Evolutionary conservation across 495 filamentous ascomycete species (phyloP).

Genomic region (Chlorociboria aeruginascens): DNA sequence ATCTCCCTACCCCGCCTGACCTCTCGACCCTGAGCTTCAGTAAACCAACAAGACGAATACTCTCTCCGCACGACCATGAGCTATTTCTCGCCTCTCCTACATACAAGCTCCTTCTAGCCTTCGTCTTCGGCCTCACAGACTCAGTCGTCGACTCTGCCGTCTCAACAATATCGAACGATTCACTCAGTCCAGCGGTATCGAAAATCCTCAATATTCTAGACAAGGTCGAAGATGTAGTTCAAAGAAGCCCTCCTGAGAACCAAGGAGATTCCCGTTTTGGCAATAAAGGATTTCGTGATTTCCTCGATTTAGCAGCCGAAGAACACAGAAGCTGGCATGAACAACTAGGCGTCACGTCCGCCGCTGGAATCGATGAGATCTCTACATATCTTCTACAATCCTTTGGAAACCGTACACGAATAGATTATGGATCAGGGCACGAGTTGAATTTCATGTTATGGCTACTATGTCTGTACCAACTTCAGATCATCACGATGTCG

Average conservation of each 20-base stretch:
- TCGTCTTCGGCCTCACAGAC: slow-evolving; percentile 78
- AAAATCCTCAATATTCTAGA: slow-evolving; percentile 62
- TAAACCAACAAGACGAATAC: slow-evolving; percentile 61
- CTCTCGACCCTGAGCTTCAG: slow-evolving; percentile 48
- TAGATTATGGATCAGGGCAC: slow-evolving; percentile 95
- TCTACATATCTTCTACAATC: slow-evolving; percentile 71
- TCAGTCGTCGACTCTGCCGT: slow-evolving; percentile 65
- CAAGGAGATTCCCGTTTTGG: slow-evolving; percentile 85
- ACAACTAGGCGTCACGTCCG: slow-evolving; percentile 39
- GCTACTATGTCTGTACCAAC: slow-evolving; percentile 79
- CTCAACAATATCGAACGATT: slow-evolving; percentile 45
- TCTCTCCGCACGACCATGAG: slow-evolving; percentile 68
- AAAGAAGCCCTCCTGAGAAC: slow-evolving; percentile 64
- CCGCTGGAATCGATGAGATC: slow-evolving; percentile 51
- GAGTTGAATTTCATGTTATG: slow-evolving; percentile 94
- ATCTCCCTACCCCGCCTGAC: slow-evolving; percentile 57
- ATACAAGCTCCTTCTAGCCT: slow-evolving; percentile 64
- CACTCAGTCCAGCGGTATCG: slow-evolving; percentile 42
- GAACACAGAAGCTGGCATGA: slow-evolving; percentile 43
- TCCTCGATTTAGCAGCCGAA: slow-evolving; percentile 60
- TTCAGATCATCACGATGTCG: slow-evolving; percentile 46
- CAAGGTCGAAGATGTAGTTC: slow-evolving; percentile 47
- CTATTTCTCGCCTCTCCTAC: slow-evolving; percentile 70
- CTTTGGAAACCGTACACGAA: slow-evolving; percentile 75
- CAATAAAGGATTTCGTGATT: slow-evolving; percentile 77